Evolutionary conservation across 306 rosid species (phyloP).

Genomic region (Trichosanthes cucumerina): DNA sequence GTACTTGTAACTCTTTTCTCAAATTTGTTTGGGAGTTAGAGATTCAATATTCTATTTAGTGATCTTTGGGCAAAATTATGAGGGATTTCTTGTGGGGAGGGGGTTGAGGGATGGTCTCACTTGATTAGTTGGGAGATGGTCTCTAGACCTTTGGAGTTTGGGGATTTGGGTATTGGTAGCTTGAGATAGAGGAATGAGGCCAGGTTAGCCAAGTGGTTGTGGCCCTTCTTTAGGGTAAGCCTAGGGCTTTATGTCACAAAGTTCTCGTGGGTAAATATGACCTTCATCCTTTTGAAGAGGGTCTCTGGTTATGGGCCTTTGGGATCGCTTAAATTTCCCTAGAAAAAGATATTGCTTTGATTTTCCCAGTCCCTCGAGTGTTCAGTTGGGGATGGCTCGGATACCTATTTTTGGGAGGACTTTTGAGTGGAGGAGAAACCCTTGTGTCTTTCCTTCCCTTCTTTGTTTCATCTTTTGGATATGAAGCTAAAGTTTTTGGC

Average conservation of each 20-base stretch:
- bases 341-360: neutral
- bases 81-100: neutral
- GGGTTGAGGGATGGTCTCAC: neutral
- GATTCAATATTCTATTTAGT: neutral
- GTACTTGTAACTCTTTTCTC: neutral
- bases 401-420: neutral
- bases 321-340: neutral
- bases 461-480: neutral
- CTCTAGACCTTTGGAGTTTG: too few species aligned
- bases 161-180: neutral
- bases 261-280: neutral
- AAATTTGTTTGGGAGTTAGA: neutral
- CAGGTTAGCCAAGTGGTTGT: too few species aligned
- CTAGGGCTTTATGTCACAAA: neutral
- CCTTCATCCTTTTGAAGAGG: neutral
- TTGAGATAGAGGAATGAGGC: neutral
- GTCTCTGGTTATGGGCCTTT: neutral
- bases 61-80: too few species aligned
- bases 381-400: neutral
- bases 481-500: neutral
- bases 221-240: neutral
- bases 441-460: too few species aligned
- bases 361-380: too few species aligned
- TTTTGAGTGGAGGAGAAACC: neutral
- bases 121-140: neutral